These are phyloP conservation scores for Fusarium cicatricum DNA, from an alignment of 2,329 filamentous ascomycete species.

Conservation along the genomic window DNA sequence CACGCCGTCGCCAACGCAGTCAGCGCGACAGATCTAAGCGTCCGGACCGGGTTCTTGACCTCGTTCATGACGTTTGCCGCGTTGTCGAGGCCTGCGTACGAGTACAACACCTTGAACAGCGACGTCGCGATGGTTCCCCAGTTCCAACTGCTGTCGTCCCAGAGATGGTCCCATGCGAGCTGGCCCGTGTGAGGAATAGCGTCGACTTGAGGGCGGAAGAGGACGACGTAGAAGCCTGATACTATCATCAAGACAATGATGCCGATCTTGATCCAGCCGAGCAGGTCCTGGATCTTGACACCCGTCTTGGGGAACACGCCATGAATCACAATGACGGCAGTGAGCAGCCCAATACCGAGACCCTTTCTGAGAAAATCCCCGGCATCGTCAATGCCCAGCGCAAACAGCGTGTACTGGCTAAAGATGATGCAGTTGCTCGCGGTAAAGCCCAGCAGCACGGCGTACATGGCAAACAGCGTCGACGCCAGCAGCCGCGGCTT, in stretches of 20 bases:
- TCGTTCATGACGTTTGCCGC: conserved; percentile 77
- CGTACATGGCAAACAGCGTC: conserved; percentile 69
- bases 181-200: conserved; percentile 7
- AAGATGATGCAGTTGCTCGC: conserved; percentile 76
- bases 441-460: conserved; percentile 71
- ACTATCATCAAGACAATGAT: conserved; percentile 69
- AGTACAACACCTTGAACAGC: conserved; percentile 74
- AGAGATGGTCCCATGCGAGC: conserved; percentile 61
- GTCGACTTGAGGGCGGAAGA: conserved; percentile 49
- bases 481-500: conserved; percentile 70
- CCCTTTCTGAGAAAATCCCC: conserved; percentile 61
- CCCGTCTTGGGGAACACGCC: conserved; percentile 65
- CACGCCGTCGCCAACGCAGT: conserved; percentile 68
- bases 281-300: conserved; percentile 65
- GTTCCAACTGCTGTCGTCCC: conserved; percentile 73
- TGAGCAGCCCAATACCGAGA: conserved; percentile 65
- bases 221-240: conserved; percentile 66
- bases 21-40: conserved; percentile 68
- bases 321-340: conserved; percentile 65
- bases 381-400: conserved; percentile 59
- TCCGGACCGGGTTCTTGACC: conserved; percentile 72
- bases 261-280: conserved; percentile 71
- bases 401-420: conserved; percentile 70
- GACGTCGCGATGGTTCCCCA: conserved; percentile 73
- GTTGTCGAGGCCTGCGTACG: conserved; percentile 72